phyloP scores from a whole-genome alignment of 495 filamentous ascomycete genomes.

The Penicillium odoratum region DNA sequence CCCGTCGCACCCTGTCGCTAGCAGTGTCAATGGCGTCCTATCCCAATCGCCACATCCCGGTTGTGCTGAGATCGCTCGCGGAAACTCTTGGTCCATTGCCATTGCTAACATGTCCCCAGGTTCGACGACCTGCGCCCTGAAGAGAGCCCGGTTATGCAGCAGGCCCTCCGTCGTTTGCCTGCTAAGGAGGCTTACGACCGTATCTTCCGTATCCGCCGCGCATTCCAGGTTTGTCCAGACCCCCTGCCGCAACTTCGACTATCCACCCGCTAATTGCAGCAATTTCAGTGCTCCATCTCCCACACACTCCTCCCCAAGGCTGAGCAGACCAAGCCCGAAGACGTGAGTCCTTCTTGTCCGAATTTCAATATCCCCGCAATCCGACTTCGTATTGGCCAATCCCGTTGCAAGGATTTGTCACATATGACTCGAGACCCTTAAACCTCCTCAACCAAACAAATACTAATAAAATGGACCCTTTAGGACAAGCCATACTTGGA shows the following conservation, averaged over 20 bases:
- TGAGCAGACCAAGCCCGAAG: constrained; percentile 76
- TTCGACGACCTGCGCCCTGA: constrained; percentile 91
- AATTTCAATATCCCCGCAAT: constrained; percentile 24
- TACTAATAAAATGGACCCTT: constrained; percentile 20
- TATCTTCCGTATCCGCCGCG: constrained; percentile 92
- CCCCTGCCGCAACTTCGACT: constrained; percentile 6
- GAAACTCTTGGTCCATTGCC: constrained; percentile 3
- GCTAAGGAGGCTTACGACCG: constrained; percentile 93
- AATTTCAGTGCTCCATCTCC: constrained; percentile 67
- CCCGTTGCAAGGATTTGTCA: constrained; percentile 48
- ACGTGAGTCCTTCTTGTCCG: constrained; percentile 51
- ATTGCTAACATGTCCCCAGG: constrained; percentile 48
- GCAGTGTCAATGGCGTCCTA: constrained; percentile 5
- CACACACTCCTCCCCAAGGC: constrained; percentile 74
- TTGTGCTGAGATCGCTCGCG: constrained; percentile 21
- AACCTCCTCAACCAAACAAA: constrained; percentile 3
- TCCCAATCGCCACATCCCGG: constrained; percentile 24
- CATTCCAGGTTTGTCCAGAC: constrained; percentile 70
- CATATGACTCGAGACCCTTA: constrained; percentile 16
- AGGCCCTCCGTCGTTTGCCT: constrained; percentile 85
- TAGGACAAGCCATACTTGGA: constrained; percentile 79
- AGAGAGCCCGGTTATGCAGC: constrained; percentile 80
- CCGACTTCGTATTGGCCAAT: constrained; percentile 41
- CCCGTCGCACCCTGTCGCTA: constrained; percentile 3
- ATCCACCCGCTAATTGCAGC: constrained; percentile 29